Base-by-base conservation (phyloP, 1,284 basidiomycete species). In the Fomitopsis pinicola region DNA sequence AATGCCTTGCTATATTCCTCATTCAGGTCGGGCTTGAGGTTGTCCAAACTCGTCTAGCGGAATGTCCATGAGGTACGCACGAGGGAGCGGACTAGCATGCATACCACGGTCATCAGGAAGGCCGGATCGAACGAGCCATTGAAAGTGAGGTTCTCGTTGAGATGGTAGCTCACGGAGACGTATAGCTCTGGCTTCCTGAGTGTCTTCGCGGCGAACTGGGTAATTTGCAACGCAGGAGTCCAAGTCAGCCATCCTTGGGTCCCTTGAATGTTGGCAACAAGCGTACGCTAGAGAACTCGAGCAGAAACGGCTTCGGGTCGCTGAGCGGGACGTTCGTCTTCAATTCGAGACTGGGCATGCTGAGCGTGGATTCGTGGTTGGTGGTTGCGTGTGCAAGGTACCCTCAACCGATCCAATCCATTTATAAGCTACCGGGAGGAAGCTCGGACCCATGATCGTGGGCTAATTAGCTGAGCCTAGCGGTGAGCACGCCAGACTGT, bases 101-200 rank as follows among this genome's bases (percentile, higher is more conserved):
- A 60, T 63, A 89, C 88, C 60, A 88, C 74, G 52, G 70, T 73
- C 63, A 89, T 72, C 56, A 80, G 73, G 70, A 86, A 82, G 1
- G 86, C 84, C 30, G 87, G 88, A 17, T 88, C 87, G 56, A 87
- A 82, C 9, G 80, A 81, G 6, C 86, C 87, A 17, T 68, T 75
- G 69, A 85, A 89, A 6, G 82, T 79, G 64, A 88, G 76, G 40
- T 75, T 77, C 57, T 88, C 83, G 61, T 85, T 83, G 72, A 86
- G 79, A 17, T 71, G 77, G 66, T 84, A 80, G 60, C 77, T 77
- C 62, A 84, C 74, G 10, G 77, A 77, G 63, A 89, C 82, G 64
- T 79, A 79, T 7, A 63, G 48, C 66, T 86, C 81, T 0, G 85
- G 85, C 68, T 88, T 88, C 1, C 72, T 71, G 55, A 89, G 71